Percentiles rank a stretch among this genome's conserved stretches.
Conservation (phyloP, 345 rosid species). For the Erysimum cheiranthoides region DNA sequence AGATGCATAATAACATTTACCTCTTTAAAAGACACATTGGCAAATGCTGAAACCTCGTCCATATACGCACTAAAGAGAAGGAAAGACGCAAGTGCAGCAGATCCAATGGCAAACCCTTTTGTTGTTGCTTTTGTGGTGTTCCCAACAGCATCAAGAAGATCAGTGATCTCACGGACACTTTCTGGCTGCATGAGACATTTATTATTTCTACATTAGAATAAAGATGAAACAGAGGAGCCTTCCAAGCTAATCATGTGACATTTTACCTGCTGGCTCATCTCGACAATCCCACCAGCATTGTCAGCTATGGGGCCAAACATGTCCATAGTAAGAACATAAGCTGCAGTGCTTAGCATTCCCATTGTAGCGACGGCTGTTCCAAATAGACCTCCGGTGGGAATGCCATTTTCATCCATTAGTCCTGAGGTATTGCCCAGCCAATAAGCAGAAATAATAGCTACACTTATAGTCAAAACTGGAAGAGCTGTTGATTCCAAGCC, state of each 20-base stretch:
- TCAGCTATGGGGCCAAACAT: constrained; percentile 99
- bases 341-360: constrained; percentile 99
- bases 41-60: constrained; percentile 97
- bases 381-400: constrained; percentile 91
- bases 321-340: constrained; percentile 98
- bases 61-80: constrained; percentile 99
- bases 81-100: constrained; percentile 99
- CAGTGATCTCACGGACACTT: constrained; percentile 97
- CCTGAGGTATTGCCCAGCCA: constrained; percentile 98
- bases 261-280: constrained; percentile 99
- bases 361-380: constrained; percentile 99
- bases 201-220: constrained; percentile 17
- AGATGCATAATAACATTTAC: constrained; percentile 42
- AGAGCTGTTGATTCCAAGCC: constrained; percentile 98
- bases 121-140: constrained; percentile 99
- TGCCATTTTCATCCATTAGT: constrained; percentile 85
- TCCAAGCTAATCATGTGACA: constrained; percentile 6
- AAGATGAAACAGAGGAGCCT: neutral
- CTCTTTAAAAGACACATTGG: constrained; percentile 79
- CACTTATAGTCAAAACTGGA: constrained; percentile 91
- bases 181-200: constrained; percentile 65
- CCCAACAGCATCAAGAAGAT: constrained; percentile 99
- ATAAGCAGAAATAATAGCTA: constrained; percentile 79
- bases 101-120: constrained; percentile 99
- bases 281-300: constrained; percentile 99